Evolutionary conservation across 768 basidiomycete species (phyloP).

Genomic region (Rhodotorula kratochvilovae): DNA sequence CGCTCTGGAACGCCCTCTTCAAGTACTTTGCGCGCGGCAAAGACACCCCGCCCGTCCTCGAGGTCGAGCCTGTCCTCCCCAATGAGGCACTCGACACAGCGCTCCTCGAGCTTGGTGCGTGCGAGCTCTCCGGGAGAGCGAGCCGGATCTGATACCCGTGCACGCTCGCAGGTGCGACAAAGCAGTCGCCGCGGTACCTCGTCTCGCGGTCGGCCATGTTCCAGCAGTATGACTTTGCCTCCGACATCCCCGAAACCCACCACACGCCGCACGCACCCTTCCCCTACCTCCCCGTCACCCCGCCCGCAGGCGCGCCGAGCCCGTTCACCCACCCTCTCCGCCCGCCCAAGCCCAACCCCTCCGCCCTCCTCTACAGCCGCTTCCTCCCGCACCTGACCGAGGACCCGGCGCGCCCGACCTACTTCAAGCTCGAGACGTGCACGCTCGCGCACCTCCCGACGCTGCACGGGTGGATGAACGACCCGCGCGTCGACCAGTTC

Average conservation of each 20-base stretch:
- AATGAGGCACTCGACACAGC: conserved; percentile 24
- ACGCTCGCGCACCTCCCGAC: conserved; percentile 25
- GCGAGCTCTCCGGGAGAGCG: no score
- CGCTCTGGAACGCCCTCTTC: conserved; percentile 35
- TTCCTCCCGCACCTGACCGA: conserved; percentile 34
- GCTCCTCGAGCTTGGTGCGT: conserved; percentile 22
- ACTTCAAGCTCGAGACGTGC: conserved; percentile 30
- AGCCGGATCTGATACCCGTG: neutral
- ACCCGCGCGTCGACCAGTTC: conserved; percentile 34
- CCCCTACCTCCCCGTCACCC: conserved; percentile 21
- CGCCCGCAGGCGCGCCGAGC: conserved; percentile 7
- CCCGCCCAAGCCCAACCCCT: conserved; percentile 23
- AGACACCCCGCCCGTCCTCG: conserved; percentile 14
- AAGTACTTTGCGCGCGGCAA: conserved; percentile 28
- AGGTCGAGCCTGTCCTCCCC: conserved; percentile 31
- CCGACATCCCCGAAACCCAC: conserved; percentile 19
- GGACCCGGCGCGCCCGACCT: neutral
- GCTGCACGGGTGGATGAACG: conserved; percentile 38
- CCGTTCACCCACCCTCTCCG: conserved; percentile 31
- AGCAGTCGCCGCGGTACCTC: conserved; percentile 12
- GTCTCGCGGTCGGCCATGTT: conserved; percentile 31
- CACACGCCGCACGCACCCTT: conserved; percentile 10
- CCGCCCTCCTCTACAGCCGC: conserved; percentile 24
- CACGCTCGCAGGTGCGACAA: conserved; percentile 11
- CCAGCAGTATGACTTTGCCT: conserved; percentile 28